Base-by-base conservation (phyloP, 495 filamentous ascomycete species). In the Cudoniella acicularis region DNA sequence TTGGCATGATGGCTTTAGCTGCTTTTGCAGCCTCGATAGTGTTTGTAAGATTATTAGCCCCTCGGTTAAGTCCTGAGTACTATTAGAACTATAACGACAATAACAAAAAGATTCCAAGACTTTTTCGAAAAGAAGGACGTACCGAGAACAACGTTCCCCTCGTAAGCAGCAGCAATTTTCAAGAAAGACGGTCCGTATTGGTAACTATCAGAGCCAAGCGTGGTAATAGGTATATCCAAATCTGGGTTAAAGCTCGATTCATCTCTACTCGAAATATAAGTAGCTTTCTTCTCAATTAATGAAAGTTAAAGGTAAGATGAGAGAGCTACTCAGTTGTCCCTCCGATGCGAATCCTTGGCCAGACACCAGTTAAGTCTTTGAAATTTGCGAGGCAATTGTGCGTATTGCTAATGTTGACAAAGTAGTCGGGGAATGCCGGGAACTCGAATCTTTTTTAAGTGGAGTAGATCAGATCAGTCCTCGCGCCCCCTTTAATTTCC, bases 361-460 rank as follows among this genome's bases (percentile, higher is more conserved):
- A 80, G 10, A 73, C 71, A 0, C 79, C 80, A 0, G 73, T 77
- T 22, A 83, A 45, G 16, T 77, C 73, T 51, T 74, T 76, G 67
- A 82, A 72, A 58, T 81, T 81, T 10, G 72, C 63, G 2, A 83
- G 69, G 58, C 82, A 84, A 55, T 77, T 72, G 1, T 64, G 72
- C 0, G 80, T 84, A 3, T 75, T 67, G 1, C 67, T 73, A 8
- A 83, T 76, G 52, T 80, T 76, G 45, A 71, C 75, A 46, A 83
- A 72, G 63, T 84, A 85, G 0, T 71, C 75, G 0, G 82, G 82
- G 49, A 81, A 83, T 0, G 79, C 72, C 56, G 84, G 83, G 66
- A 84, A 83, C 54, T 84, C 80, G 52, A 81, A 75, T 8, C 74
- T 77, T 4, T 13, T 13, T 40, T 21, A 2, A n/a, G 25, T 13